A percentile compares a stretch with the other conserved stretches of the same genome.
Evolutionary conservation across 2,329 filamentous ascomycete species (phyloP).

Genomic region (Epichloe brachyelytri): DNA sequence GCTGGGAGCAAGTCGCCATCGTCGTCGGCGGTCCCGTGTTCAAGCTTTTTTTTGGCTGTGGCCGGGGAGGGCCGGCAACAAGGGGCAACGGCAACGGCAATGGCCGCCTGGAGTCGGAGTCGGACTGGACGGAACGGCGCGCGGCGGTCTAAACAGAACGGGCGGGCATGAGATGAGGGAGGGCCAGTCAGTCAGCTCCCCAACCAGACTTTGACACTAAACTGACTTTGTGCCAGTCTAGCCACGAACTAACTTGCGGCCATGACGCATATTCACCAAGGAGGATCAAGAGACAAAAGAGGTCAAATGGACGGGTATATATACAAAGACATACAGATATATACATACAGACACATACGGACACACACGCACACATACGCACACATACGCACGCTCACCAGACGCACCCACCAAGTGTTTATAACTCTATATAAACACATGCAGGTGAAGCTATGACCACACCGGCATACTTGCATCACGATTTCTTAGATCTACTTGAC

Average conservation of each 20-base stretch:
- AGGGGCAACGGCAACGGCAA: too few species aligned
- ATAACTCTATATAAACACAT: too few species aligned
- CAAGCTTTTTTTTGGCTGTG: too few species aligned
- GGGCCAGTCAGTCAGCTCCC: neutral
- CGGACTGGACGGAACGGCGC: neutral
- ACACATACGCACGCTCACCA: neutral
- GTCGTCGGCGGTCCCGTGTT: too few species aligned
- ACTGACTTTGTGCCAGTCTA: neutral
- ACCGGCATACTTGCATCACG: neutral
- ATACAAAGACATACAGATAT: too few species aligned
- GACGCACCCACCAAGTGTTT: neutral
- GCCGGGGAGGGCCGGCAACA: too few species aligned
- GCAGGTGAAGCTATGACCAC: too few species aligned
- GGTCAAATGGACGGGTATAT: neutral
- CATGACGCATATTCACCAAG: neutral
- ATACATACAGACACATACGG: too few species aligned
- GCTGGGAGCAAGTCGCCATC: too few species aligned
- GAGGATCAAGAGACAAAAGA: neutral
- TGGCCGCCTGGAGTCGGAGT: neutral
- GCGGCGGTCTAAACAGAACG: neutral
- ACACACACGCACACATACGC: too few species aligned
- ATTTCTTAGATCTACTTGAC: neutral
- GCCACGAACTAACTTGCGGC: neutral
- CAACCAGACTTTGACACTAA: neutral
- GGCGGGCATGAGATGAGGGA: neutral